Percentiles rank a stretch among this genome's conserved stretches.
Evolutionary conservation across 1,284 basidiomycete genomes (phyloP).

Genomic region (Tylopilus orsonianus): DNA sequence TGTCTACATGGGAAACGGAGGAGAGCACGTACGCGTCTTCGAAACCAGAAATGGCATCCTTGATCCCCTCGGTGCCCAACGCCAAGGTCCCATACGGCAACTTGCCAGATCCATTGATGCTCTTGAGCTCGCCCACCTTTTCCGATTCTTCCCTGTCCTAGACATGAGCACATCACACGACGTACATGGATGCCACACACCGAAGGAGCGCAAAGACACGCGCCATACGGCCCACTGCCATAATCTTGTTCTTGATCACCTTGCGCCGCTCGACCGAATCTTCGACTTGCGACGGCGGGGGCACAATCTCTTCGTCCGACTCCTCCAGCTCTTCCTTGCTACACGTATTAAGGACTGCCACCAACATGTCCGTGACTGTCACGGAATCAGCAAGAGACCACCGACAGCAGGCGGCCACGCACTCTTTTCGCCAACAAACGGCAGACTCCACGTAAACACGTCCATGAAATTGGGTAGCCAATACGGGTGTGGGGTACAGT

Average conservation of each 20-base stretch:
- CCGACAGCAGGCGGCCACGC: slow-evolving; percentile 28
- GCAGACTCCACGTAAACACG: slow-evolving; percentile 89
- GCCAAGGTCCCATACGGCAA: slow-evolving; percentile 88
- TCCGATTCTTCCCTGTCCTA: slow-evolving; percentile 89
- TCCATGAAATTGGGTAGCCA: slow-evolving; percentile 96
- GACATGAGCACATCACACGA: no score
- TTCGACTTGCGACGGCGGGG: slow-evolving; percentile 39
- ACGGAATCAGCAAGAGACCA: slow-evolving; percentile 1
- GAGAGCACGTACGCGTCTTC: slow-evolving; percentile 82
- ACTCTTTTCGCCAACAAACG: slow-evolving; percentile 96
- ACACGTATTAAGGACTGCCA: slow-evolving; percentile 91
- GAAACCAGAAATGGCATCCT: slow-evolving; percentile 91
- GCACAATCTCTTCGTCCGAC: slow-evolving; percentile 59
- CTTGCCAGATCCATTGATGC: slow-evolving; percentile 74
- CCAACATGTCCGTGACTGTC: slow-evolving; percentile 92
- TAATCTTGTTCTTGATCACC: slow-evolving; percentile 96
- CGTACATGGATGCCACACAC: slow-evolving; percentile 39
- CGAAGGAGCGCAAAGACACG: slow-evolving; percentile 94
- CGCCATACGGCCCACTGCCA: slow-evolving; percentile 96
- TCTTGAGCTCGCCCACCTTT: slow-evolving; percentile 96
- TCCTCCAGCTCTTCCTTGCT: slow-evolving; percentile 94
- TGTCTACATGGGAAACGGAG: no score
- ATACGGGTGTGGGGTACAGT: slow-evolving; percentile 93
- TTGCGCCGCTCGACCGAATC: slow-evolving; percentile 76
- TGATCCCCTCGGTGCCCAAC: slow-evolving; percentile 92